Evolutionary conservation across 176 grass and related monocot genomes (phyloP).

Genomic region (Eragrostis curvula): DNA sequence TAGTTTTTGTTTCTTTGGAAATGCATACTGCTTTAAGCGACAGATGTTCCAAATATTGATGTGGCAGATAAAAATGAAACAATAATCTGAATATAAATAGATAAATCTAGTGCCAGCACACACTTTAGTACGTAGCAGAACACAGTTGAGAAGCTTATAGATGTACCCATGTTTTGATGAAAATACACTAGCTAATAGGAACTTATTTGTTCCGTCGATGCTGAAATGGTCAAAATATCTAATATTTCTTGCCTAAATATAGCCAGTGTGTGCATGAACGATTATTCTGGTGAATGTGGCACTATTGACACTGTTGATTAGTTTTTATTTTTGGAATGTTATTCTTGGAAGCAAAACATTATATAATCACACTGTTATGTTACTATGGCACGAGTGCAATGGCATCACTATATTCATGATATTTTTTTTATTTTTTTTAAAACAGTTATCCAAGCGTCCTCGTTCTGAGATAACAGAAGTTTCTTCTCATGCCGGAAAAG

Average conservation of each 20-base stretch:
- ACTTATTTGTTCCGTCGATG: constrained; percentile 14
- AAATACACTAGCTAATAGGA: neutral
- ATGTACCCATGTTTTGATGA: neutral
- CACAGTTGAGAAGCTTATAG: constrained; percentile 6
- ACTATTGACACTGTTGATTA: constrained; percentile 5
- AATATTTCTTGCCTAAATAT: constrained; percentile 21
- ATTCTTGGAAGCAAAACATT: neutral
- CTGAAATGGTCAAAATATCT: constrained; percentile 9
- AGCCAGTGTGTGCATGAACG: constrained; percentile 6
- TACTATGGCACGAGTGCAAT: neutral
- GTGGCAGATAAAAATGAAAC: constrained; percentile 6
- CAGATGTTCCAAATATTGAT: constrained; percentile 15
- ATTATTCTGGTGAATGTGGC: constrained; percentile 29
- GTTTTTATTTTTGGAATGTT: neutral
- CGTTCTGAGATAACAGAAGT: constrained; percentile 57
- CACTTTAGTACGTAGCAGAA: constrained; percentile 17
- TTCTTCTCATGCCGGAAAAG: constrained; percentile 73
- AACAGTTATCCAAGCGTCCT: constrained; percentile 75
- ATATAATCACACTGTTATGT: constrained; percentile 8
- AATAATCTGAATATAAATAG: constrained; percentile 18
- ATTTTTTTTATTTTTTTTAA: constrained; percentile 42
- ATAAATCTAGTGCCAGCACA: neutral
- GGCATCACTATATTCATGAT: constrained; percentile 15
- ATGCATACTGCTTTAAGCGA: neutral
- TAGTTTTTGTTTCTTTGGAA: neutral